Evolutionary conservation across 441 rosid species (phyloP).

Genomic region (Pelargonium citronellum): DNA sequence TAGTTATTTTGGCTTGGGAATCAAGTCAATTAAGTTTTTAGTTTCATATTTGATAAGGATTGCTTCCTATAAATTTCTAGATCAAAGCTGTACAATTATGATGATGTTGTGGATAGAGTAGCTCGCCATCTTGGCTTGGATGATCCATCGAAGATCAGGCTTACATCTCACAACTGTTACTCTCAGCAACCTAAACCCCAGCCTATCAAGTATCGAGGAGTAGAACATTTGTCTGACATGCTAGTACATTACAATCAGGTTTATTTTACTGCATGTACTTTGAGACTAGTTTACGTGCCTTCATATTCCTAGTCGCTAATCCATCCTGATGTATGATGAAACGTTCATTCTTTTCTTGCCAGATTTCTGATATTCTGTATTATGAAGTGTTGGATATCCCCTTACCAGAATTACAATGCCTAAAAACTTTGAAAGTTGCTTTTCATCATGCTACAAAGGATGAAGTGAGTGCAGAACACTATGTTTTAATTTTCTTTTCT

Average conservation of each 20-base stretch:
- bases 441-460: constrained; percentile 81
- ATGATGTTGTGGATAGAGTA: constrained; percentile 81
- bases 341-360: constrained; percentile 23
- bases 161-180: constrained; percentile 93
- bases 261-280: constrained; percentile 19
- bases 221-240: constrained; percentile 82
- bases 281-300: constrained; percentile 16
- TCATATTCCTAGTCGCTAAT: neutral
- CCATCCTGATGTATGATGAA: constrained; percentile 16
- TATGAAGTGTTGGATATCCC: constrained; percentile 96
- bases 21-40: constrained; percentile 7
- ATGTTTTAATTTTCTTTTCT: constrained; percentile 15
- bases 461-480: constrained; percentile 40
- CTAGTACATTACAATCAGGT: constrained; percentile 80
- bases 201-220: constrained; percentile 78
- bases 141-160: constrained; percentile 82
- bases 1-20: neutral
- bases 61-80: constrained; percentile 37
- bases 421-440: constrained; percentile 85
- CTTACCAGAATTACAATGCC: constrained; percentile 89
- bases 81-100: constrained; percentile 80
- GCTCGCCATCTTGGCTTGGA: constrained; percentile 76
- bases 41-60: constrained; percentile 30
- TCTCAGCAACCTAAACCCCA: constrained; percentile 98
- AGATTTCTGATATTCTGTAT: constrained; percentile 87